Base-by-base conservation (phyloP, 176 grass and related monocot genomes). In the Calamus simplicifolius region DNA sequence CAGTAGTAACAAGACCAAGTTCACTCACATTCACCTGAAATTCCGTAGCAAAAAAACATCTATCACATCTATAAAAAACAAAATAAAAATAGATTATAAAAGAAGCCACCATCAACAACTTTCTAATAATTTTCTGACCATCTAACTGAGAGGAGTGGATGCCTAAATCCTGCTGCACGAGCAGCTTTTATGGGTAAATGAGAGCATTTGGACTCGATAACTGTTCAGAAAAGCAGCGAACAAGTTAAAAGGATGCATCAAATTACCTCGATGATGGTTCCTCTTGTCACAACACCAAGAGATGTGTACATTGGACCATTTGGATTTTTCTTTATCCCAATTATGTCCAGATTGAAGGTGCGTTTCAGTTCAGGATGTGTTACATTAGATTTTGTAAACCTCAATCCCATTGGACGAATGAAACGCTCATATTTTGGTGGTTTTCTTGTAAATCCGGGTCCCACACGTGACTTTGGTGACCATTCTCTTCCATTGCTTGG, bases 401-500 rank as follows among this genome's bases (percentile, higher is more conserved):
- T 83, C 67, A 89, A 68, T 48, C 90, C 85, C 48, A 75, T 89
- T 15, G 90, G 90, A 18, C 85, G 69, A 52, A 95, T 83, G 73
- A 95, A 95, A 49, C 82, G 70, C 54, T 95, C 90, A 28, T 95
- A 95, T 50, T 95, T 95, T 27, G 79, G 85, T 50, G 90, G 90
- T 56, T 95, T 89, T 76, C 90, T 95, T 51, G 90, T 95, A 66
- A 95, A 95, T n/a, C 79, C 81, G 73, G 79, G 62, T 17, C 90
- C 90, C 23, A 89, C 85, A 59, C 89, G 90, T 85, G 48, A 78
- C 90, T 48, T 95, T 95, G 4, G 85, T 89, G 50, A 95, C 85
- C 82, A 95, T 89, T 86, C 85, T 83, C 73, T 95, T 95, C 85
- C 90, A 95, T 54, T 95, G 90, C 55, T 95, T 95, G 50, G 85